Base-by-base conservation (phyloP, 176 grass and related monocot species). In the Panicum miliaceum region DNA sequence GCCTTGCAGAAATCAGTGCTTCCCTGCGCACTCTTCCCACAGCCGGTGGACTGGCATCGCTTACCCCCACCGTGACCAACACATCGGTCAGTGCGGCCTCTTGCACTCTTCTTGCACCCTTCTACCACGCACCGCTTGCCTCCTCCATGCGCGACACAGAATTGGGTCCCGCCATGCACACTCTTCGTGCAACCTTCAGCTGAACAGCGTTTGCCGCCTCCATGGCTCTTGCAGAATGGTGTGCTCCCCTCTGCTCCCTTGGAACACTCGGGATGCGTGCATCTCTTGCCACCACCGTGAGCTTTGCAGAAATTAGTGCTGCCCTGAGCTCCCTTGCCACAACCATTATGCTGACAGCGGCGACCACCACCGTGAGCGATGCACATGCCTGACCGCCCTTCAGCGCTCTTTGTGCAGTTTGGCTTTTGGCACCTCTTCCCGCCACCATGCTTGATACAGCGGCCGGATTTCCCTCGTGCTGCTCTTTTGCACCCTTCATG, bases 161-260 rank as follows among this genome's bases (percentile, higher is more conserved):
- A 94, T 26, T 76, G 84, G 15, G 95, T 97, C 10, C 92, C 92
- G 18, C 95, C 92, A 43, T 97, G 95, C 15, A 97, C 92, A 37
- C 95, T 93, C 80, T 97, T 97, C 0, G 75, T 76, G 67, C 95
- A 97, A 18, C 90, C 86, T 7, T 73, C 87, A 42, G 74, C 51
- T 65, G 88, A 75, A 68, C 95, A 97, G 19, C 95, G 90, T 32
- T 97, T 97, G 5, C 95, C 95, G 14, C 95, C 92, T 27, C 95
- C 95, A 22, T 97, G 95, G 6, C 86, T 86, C 63, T 97, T 97
- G 45, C 95, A 97, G 77, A 93, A 97, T 11, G 74, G 73, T 5
- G 95, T 97, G 61, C 95, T 97, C 74, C 95, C 95, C 53, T 97
- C 95, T 0, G 95, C 95, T 6, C 95, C 95, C 81, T 90, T 97